Conservation (phyloP, 192 early-diverging fungal species). For the Obelidium mucronatum region DNA sequence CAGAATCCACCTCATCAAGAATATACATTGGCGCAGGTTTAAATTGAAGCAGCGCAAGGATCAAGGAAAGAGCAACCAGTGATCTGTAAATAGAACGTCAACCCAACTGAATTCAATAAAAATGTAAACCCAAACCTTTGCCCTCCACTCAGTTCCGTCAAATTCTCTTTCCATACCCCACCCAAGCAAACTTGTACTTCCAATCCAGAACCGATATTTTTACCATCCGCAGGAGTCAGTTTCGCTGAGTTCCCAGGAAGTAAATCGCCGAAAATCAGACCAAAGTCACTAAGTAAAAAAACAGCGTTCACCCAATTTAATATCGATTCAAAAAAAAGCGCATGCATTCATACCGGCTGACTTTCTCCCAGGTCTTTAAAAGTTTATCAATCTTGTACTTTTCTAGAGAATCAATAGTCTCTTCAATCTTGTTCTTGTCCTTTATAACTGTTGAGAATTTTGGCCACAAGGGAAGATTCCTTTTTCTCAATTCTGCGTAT, state of each 20-base stretch:
- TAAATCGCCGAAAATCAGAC: conserved; percentile 93
- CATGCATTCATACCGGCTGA: conserved; percentile 71
- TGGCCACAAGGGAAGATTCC: conserved; percentile 81
- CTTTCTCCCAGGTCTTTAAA: conserved; percentile 87
- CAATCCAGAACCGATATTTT: conserved; percentile 81
- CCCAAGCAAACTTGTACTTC: conserved; percentile 96
- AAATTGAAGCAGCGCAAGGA: conserved; percentile 94
- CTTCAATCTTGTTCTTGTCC: conserved; percentile 96
- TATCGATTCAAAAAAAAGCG: background rate
- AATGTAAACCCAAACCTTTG: conserved; percentile 73
- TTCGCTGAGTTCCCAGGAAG: conserved; percentile 91
- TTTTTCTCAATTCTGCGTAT: conserved; percentile 85
- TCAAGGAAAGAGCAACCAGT: conserved; percentile 94
- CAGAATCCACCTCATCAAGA: conserved; percentile 98
- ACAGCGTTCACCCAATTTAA: conserved; percentile 16
- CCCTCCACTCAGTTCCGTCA: conserved; percentile 97
- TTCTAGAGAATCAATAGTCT: conserved; percentile 89
- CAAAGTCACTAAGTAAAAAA: conserved; percentile 80
- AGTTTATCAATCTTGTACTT: conserved; percentile 91
- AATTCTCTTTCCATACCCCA: conserved; percentile 95
- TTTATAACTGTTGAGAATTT: conserved; percentile 87
- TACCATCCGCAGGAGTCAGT: conserved; percentile 84
- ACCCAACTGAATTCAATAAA: background rate
- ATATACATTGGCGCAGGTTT: conserved; percentile 99
- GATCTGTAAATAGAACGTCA: conserved; percentile 62